A percentile compares a stretch with the other conserved stretches of the same genome.
Evolutionary conservation across 345 rosid genomes (phyloP).

Genomic region (Aquilaria sinensis): DNA sequence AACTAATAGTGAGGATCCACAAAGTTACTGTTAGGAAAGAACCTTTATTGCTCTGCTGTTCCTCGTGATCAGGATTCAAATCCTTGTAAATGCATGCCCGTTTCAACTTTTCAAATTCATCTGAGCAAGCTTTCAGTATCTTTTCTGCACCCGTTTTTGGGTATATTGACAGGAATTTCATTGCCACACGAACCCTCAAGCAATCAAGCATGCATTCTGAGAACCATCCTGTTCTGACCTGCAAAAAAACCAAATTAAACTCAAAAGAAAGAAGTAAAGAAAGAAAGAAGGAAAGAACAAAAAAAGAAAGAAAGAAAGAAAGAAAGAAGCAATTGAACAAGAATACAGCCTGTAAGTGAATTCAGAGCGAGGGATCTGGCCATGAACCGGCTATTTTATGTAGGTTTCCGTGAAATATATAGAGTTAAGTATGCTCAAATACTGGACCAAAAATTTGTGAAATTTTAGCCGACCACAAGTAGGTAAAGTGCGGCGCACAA

Average conservation of each 20-base stretch:
- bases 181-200: conserved; percentile 65
- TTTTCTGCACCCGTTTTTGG: conserved; percentile 67
- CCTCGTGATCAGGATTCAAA: conserved; percentile 40
- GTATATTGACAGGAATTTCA: conserved; percentile 72
- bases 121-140: conserved; percentile 55
- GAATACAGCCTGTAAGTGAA: no score
- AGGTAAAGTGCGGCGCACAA: no score
- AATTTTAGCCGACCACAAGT: no score
- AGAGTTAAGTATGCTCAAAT: no score
- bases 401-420: no score
- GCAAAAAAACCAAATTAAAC: conserved; percentile 17
- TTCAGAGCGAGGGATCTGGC: no score
- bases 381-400: no score
- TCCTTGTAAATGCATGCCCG: conserved; percentile 40
- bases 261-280: background rate
- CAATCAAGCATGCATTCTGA: conserved; percentile 57
- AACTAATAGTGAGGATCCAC: no score
- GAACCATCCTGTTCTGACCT: conserved; percentile 95
- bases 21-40: background rate
- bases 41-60: conserved; percentile 41
- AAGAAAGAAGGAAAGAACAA: background rate
- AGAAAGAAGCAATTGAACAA: no score
- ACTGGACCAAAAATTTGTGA: no score
- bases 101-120: conserved; percentile 75
- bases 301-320: background rate